Percentiles rank a stretch among this genome's conserved stretches.
These are phyloP conservation scores for Dothideomycetes sp. DNA, from an alignment of 2,329 filamentous ascomycete species.

Conservation along the genomic window DNA sequence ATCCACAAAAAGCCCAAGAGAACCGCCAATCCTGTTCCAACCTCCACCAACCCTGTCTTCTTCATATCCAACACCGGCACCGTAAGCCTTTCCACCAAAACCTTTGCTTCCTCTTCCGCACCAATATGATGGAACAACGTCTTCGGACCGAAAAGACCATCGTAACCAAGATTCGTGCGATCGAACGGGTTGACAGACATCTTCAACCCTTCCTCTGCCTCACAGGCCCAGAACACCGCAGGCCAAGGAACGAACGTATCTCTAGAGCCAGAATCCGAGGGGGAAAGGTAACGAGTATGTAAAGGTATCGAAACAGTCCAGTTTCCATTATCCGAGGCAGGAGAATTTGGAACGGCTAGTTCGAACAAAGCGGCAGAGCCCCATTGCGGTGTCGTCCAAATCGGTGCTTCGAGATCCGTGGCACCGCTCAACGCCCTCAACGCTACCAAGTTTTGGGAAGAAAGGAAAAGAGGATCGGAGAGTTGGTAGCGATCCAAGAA, in stretches of 20 bases:
- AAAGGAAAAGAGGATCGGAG: slow-evolving; percentile 63
- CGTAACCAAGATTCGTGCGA: slow-evolving; percentile 73
- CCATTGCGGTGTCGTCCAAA: slow-evolving; percentile 68
- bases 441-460: slow-evolving; percentile 66
- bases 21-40: slow-evolving; percentile 35
- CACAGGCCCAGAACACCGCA: slow-evolving; percentile 83
- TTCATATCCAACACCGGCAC: slow-evolving; percentile 36
- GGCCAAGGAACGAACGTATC: slow-evolving; percentile 63
- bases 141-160: slow-evolving; percentile 63
- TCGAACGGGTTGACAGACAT: slow-evolving; percentile 79
- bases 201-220: slow-evolving; percentile 54
- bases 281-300: slow-evolving; percentile 73
- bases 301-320: slow-evolving; percentile 69
- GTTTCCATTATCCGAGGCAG: slow-evolving; percentile 11
- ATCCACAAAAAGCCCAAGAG: slow-evolving; percentile 37
- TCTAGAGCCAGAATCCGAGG: slow-evolving; percentile 29
- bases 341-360: slow-evolving; percentile 47
- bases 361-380: slow-evolving; percentile 71
- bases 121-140: slow-evolving; percentile 73
- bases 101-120: slow-evolving; percentile 19
- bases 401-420: slow-evolving; percentile 83
- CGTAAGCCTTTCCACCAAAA: slow-evolving; percentile 21
- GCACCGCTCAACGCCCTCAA: slow-evolving; percentile 63
- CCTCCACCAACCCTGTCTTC: slow-evolving; percentile 30
- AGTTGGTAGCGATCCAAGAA: slow-evolving; percentile 88